Evolutionary conservation across 805 yeast genomes (phyloP).

Genomic region (Kazachstania psychrophila): DNA sequence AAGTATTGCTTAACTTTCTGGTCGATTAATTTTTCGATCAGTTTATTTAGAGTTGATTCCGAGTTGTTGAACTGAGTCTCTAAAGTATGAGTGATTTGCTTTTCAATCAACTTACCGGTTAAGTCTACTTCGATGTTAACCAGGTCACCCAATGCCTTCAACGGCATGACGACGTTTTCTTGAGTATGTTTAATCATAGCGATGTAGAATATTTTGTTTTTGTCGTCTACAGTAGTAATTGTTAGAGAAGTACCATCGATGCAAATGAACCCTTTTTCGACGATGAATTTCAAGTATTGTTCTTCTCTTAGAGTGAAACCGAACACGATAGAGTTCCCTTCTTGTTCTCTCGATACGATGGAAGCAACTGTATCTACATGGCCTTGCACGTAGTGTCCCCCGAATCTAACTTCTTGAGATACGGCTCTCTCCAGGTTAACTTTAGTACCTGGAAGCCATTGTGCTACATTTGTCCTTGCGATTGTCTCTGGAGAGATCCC

Average conservation of each 20-base stretch:
- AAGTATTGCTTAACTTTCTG: conserved; percentile 29
- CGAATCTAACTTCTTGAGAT: conserved; percentile 63
- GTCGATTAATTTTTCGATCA: conserved; percentile 43
- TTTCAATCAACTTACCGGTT: conserved; percentile 83
- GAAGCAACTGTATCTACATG: conserved; percentile 87
- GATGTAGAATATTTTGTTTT: conserved; percentile 51
- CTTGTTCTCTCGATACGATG: conserved; percentile 45
- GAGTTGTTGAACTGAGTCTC: conserved; percentile 43
- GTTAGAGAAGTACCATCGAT: conserved; percentile 92
- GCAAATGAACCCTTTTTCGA: conserved; percentile 89
- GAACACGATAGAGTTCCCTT: conserved; percentile 69
- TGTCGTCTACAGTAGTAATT: conserved; percentile 65
- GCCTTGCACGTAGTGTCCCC: conserved; percentile 97
- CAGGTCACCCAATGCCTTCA: conserved; percentile 47
- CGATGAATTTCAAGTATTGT: conserved; percentile 59
- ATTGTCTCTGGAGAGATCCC: conserved; percentile 92
- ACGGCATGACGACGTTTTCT: conserved; percentile 62
- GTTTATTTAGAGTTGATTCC: conserved; percentile 40
- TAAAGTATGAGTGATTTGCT: conserved; percentile 60
- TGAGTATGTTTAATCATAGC: conserved; percentile 93
- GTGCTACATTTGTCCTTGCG: conserved; percentile 67
- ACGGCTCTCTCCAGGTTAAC: conserved; percentile 94
- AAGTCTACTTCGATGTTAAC: conserved; percentile 94
- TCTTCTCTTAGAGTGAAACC: conserved; percentile 59
- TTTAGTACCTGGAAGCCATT: conserved; percentile 43